Percentiles rank a stretch among this genome's conserved stretches.
phyloP scores from a whole-genome alignment of 495 filamentous ascomycete genomes.

The Tuber brumale region DNA sequence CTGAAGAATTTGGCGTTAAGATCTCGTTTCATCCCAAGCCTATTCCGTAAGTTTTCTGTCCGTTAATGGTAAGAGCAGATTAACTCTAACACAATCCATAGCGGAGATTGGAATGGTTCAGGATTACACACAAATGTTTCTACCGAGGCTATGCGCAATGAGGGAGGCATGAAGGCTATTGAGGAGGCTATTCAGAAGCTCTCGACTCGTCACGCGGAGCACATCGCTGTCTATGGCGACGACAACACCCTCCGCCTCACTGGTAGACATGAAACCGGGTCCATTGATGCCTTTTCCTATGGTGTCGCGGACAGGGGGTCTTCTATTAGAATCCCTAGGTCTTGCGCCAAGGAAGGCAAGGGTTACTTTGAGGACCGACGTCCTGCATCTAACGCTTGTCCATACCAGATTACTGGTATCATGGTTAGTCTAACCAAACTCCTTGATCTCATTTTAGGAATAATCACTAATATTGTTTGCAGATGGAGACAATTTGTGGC shows the following conservation, averaged over 20 bases:
- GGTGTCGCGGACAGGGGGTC: constrained; percentile 95
- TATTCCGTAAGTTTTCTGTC: constrained; percentile 54
- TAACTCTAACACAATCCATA: constrained; percentile 23
- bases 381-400: constrained; percentile 90
- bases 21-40: constrained; percentile 97
- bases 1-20: constrained; percentile 94
- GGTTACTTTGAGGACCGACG: constrained; percentile 98
- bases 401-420: constrained; percentile 93
- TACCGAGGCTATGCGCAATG: constrained; percentile 73
- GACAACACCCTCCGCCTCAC: constrained; percentile 88
- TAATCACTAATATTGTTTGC: neutral
- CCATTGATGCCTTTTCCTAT: constrained; percentile 89
- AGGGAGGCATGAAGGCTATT: constrained; percentile 91
- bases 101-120: constrained; percentile 97
- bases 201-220: constrained; percentile 79
- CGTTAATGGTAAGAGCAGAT: neutral
- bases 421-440: constrained; percentile 50
- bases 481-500: constrained; percentile 30
- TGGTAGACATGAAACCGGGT: constrained; percentile 88
- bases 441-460: constrained; percentile 44
- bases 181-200: constrained; percentile 84
- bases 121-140: constrained; percentile 91
- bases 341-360: constrained; percentile 83
- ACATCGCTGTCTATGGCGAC: constrained; percentile 96
- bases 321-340: constrained; percentile 86